Evolutionary conservation across 2,329 filamentous ascomycete genomes (phyloP), one percentile per base, ranked within the genome.

Genomic region (Dryadomyces quercivorus): DNA sequence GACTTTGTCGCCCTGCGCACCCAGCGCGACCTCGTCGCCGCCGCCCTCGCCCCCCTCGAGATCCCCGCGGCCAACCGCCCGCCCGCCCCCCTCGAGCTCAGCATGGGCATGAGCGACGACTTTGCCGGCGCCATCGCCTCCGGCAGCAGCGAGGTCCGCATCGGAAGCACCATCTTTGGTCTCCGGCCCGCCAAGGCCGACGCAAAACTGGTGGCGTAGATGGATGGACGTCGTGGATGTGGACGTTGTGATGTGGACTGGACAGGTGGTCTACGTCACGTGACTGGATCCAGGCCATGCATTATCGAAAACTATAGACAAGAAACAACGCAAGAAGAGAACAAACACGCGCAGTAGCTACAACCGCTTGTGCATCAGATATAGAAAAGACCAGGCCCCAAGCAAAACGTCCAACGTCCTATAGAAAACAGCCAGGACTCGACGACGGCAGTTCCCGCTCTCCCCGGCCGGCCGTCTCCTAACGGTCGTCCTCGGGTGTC

Each of bases 91-190:
- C 66, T 96, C 62, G 90, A 96, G 73, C 69, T 97, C 69, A 96
- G 91, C 69, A 98, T 98, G 92, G 92, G 92, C 7, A 98, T 98
- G 93, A 96, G 90, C 66, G 83, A 88, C 64, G 93, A 98, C 69
- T 98, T 92, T 67, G 91, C 95, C 72, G 86, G 85, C 8, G 93
- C 93, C 0, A 84, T 97, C 64, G 71, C 69, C 13, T 73, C 89
- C 73, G 93, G 93, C 0, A 96, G 91, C 70, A 77, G 81, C 61
- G 90, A 97, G 75, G 91, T 98, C 6, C 79, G 93, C 56, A 82
- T 98, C 9, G 93, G 93, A 1, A 97, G 89, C 65, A 92, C 88
- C 2, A 95, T 98, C 56, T 98, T 98, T 67, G 93, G 93, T 1
- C 73, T 83, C 64, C 78, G 93, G 64, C 89, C 89, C 16, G 75